These are phyloP conservation scores for Syncephalastrum monosporum DNA, from an alignment of 371 early-diverging fungal species.

Conservation along the genomic window DNA sequence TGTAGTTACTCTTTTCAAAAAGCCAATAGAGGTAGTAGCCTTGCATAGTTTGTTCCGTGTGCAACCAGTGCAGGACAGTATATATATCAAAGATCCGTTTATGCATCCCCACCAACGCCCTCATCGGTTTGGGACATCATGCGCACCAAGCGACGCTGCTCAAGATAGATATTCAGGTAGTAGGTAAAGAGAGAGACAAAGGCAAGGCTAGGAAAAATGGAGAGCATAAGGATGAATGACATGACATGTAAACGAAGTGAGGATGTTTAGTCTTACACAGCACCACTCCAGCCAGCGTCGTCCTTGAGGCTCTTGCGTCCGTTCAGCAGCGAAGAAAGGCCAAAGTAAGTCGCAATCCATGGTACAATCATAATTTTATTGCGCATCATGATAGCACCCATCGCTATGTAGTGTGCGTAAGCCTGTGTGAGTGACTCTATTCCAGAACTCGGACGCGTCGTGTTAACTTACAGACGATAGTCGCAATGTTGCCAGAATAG, in stretches of 20 bases:
- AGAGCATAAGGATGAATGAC: neutral
- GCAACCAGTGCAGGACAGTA: no score
- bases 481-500: slow-evolving; percentile 32
- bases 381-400: slow-evolving; percentile 44
- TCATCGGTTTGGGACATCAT: no score
- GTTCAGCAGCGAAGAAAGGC: slow-evolving; percentile 36
- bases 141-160: no score
- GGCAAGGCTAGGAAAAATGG: slow-evolving; percentile 25
- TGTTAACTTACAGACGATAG: slow-evolving; percentile 33
- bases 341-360: slow-evolving; percentile 48
- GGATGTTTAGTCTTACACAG: slow-evolving; percentile 26
- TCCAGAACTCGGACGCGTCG: neutral
- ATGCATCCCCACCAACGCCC: no score
- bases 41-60: no score
- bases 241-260: neutral
- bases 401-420: slow-evolving; percentile 22
- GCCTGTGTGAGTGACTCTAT: neutral
- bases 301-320: slow-evolving; percentile 37
- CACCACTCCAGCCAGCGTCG: slow-evolving; percentile 34
- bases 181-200: slow-evolving; percentile 38
- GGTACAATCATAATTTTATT: slow-evolving; percentile 37
- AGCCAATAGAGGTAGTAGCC: no score
- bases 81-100: no score
- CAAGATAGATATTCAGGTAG: slow-evolving; percentile 36
- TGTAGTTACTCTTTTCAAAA: no score